Conservation (phyloP, 2,329 filamentous ascomycete genomes). For the Esteya vermicola region DNA sequence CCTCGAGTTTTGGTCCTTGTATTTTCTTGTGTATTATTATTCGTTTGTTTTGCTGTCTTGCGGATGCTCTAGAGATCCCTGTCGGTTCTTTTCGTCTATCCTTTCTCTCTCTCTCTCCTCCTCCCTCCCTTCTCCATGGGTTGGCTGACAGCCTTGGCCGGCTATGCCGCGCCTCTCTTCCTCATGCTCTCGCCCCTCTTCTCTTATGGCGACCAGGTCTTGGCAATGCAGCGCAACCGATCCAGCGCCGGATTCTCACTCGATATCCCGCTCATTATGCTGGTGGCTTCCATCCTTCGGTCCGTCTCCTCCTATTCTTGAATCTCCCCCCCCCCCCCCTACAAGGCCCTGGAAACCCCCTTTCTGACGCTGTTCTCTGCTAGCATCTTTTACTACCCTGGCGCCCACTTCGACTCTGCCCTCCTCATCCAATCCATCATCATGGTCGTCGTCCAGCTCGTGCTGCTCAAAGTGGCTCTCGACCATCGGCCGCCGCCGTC, state of each 20-base stretch:
- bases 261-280: conserved; percentile 60
- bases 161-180: conserved; percentile 47
- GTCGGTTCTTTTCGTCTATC: too few relatives aligned
- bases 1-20: background rate
- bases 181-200: conserved; percentile 48
- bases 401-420: conserved; percentile 48
- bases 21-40: background rate
- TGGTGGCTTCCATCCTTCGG: conserved; percentile 53
- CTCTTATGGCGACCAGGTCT: conserved; percentile 51
- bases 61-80: background rate
- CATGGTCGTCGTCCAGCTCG: conserved; percentile 49
- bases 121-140: conserved; percentile 16
- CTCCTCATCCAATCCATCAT: conserved; percentile 50
- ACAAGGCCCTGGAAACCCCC: too few relatives aligned
- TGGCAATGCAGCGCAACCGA: conserved; percentile 49
- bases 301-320: conserved; percentile 17
- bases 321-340: too few relatives aligned
- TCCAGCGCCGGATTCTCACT: conserved; percentile 41
- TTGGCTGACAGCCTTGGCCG: conserved; percentile 34
- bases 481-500: conserved; percentile 49
- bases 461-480: conserved; percentile 53
- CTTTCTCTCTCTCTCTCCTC: background rate
- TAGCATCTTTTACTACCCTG: conserved; percentile 58
- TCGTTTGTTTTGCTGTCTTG: background rate
- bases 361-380: background rate